Base-by-base conservation (phyloP, 257 asterid species). In the Solanum lignicaule region DNA sequence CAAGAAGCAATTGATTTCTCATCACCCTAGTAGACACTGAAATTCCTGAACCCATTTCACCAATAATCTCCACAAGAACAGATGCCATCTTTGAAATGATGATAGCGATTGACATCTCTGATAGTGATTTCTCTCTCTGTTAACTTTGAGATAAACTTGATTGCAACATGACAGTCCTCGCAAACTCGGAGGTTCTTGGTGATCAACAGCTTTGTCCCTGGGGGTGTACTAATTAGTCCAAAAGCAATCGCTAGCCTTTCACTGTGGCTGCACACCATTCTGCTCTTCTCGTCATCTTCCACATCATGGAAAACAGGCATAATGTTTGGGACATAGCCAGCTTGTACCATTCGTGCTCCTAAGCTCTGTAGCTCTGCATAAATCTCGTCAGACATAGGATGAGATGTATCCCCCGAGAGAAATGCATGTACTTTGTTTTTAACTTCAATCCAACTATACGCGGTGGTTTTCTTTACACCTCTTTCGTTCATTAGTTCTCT, bases 51-150 rank as follows among this genome's bases (percentile, higher is more conserved):
- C 88, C 88, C 43, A 25, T 39, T 89, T 90, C 90, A 93, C 96
- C 95, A 93, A 78, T 88, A 90, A 88, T 93, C 96, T 23, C 92
- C 86, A 33, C 96, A 93, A 87, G 95, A 91, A 85, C 96, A 93
- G 20, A 66, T 76, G 11, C 96, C 96, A 36, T 88, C 96, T 90
- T 90, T 92, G 88, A 93, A 93, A 89, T 91, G 94, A 90, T 92
- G 96, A 87, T 92, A 93, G 35, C 95, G 91, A 69, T 93, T 93
- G 78, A 93, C 94, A 89, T 93, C 97, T 87, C 97, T 92, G 32
- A 94, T 68, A 27, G 86, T 87, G 82, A 94, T 93, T 85, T 92
- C 94, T 90, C 97, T 90, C 52, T 48, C 71, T 25, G 94, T 93
- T 58, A 92, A 87, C 68, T 87, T 90, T 1, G 97, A 93, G 35